phyloP scores from a whole-genome alignment of 352 stramenopile genomes.

The Globisporangium apiculatum region DNA sequence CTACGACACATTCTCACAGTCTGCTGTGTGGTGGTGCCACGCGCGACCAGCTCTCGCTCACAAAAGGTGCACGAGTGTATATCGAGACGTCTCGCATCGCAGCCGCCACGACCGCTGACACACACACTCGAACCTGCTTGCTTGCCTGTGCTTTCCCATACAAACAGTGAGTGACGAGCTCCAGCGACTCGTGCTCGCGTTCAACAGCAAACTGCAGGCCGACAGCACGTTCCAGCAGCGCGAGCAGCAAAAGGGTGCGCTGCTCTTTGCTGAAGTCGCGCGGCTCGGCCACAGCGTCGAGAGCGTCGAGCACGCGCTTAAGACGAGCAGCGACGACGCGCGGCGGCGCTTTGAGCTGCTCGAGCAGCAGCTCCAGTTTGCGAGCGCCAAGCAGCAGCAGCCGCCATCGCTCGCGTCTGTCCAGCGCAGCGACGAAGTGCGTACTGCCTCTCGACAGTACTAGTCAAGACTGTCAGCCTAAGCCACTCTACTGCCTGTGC shows the following conservation, averaged over 20 bases:
- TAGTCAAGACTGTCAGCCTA: too few relatives aligned
- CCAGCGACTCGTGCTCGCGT: constrained; percentile 37
- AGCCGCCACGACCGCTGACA: not conserved
- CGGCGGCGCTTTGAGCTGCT: constrained; percentile 33
- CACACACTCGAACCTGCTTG: not conserved
- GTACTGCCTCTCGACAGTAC: not conserved
- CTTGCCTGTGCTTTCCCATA: not conserved
- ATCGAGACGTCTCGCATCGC: too few relatives aligned
- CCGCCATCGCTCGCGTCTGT: not conserved
- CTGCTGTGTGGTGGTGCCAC: not conserved
- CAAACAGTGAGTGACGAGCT: constrained; percentile 41
- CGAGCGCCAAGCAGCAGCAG: constrained; percentile 17
- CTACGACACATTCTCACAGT: not conserved
- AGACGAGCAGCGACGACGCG: constrained; percentile 24
- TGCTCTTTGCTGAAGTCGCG: constrained; percentile 62
- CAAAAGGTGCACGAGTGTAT: constrained; percentile 13
- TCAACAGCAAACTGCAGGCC: constrained; percentile 53
- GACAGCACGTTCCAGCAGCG: constrained; percentile 44
- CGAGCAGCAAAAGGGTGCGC: constrained; percentile 59
- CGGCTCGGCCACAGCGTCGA: constrained; percentile 44
- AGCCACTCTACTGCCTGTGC: too few relatives aligned
- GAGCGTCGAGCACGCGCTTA: constrained; percentile 24
- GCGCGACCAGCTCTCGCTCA: constrained; percentile 12
- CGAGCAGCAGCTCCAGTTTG: constrained; percentile 30
- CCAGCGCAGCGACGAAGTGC: constrained; percentile 9